Conservation (phyloP, 2,329 filamentous ascomycete genomes). For the Monascus ruber region DNA sequence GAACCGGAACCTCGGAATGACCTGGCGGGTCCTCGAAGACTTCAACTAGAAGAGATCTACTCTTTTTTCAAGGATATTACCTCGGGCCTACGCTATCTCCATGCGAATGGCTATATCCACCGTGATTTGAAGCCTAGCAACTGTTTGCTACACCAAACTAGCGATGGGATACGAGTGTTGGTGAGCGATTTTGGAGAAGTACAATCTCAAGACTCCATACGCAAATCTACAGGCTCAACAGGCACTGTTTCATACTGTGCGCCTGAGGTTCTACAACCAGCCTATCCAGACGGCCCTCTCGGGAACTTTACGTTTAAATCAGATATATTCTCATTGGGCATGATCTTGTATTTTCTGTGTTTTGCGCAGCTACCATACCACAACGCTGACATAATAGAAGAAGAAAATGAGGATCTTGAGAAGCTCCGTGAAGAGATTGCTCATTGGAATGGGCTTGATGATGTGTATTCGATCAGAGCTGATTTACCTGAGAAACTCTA, state of each 20-base stretch:
- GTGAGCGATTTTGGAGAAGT: constrained; percentile 98
- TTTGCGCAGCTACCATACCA: constrained; percentile 80
- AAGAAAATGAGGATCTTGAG: constrained; percentile 87
- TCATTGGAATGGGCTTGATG: constrained; percentile 76
- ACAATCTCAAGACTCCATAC: constrained; percentile 65
- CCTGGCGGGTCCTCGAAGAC: constrained; percentile 41
- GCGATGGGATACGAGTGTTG: constrained; percentile 61
- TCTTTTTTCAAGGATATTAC: constrained; percentile 95
- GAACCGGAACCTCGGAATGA: constrained; percentile 52
- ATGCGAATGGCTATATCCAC: constrained; percentile 87
- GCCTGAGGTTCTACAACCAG: constrained; percentile 72
- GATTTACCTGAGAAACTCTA: constrained; percentile 84
- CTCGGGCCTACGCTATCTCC: constrained; percentile 78
- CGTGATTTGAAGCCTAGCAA: constrained; percentile 94
- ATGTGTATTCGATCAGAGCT: constrained; percentile 59
- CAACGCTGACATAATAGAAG: constrained; percentile 72
- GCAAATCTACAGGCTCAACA: constrained; percentile 86
- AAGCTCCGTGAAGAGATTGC: constrained; percentile 74
- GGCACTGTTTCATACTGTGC: constrained; percentile 97
- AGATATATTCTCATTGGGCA: constrained; percentile 94
- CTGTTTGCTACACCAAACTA: constrained; percentile 72
- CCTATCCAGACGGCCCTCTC: constrained; percentile 53
- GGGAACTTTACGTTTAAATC: constrained; percentile 96
- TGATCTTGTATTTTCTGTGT: constrained; percentile 98
- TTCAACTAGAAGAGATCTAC: constrained; percentile 85